These are phyloP conservation scores for Ajuga reptans DNA, from an alignment of 305 asterid genomes.

Conservation along the genomic window DNA sequence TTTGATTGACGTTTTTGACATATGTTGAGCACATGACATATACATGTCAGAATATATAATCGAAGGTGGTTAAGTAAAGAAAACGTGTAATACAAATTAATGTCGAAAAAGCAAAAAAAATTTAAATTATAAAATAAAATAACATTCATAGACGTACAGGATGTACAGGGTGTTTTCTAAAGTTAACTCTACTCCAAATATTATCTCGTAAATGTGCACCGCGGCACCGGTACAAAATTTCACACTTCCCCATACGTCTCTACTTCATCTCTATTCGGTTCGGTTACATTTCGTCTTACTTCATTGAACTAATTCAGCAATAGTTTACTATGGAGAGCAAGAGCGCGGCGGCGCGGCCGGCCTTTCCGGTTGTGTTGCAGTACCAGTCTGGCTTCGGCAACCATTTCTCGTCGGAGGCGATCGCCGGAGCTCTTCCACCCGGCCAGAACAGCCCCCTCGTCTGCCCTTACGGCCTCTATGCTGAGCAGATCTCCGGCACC, in stretches of 20 bases:
- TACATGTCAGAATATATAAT: too few species aligned
- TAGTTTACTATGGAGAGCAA: constrained; percentile 13
- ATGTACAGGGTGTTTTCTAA: too few species aligned
- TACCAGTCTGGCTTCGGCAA: constrained; percentile 81
- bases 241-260: constrained; percentile 10
- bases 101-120: too few species aligned
- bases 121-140: too few species aligned
- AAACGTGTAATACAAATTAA: too few species aligned
- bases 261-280: neutral
- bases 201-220: too few species aligned
- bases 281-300: neutral
- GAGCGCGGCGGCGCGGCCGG: constrained; percentile 23
- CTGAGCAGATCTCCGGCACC: constrained; percentile 95
- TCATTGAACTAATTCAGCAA: neutral
- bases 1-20: too few species aligned
- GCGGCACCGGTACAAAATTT: neutral
- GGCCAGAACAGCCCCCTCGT: constrained; percentile 79
- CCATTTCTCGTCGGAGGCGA: constrained; percentile 75
- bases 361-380: constrained; percentile 38
- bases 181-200: too few species aligned
- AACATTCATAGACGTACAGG: too few species aligned
- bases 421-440: constrained; percentile 70
- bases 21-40: too few species aligned
- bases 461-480: constrained; percentile 88
- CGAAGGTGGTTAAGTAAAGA: too few species aligned